Percentiles rank a stretch among this genome's conserved stretches.
These are phyloP conservation scores for Harrya chromipes DNA, from an alignment of 768 basidiomycete genomes.

Conservation along the genomic window DNA sequence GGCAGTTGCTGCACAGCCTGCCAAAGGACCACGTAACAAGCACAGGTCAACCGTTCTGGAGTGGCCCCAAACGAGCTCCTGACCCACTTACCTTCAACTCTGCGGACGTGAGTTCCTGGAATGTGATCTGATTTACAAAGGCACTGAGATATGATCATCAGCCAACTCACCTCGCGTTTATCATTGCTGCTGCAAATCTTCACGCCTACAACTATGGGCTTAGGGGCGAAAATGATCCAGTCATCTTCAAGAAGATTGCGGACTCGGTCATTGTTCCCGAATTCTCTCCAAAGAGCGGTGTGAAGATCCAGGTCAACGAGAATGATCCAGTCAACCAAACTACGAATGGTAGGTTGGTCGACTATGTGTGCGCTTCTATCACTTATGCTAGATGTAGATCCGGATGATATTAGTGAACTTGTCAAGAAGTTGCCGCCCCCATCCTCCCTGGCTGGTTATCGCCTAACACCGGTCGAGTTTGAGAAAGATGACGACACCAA, in stretches of 20 bases:
- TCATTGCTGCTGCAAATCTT: slow-evolving; percentile 91
- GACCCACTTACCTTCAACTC: slow-evolving; percentile 86
- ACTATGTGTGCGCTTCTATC: background rate
- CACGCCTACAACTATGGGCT: slow-evolving; percentile 98
- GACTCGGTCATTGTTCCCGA: slow-evolving; percentile 84
- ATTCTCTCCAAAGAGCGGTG: slow-evolving; percentile 89
- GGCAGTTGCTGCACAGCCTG: slow-evolving; percentile 88
- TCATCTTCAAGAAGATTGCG: slow-evolving; percentile 78
- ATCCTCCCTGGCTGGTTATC: slow-evolving; percentile 92
- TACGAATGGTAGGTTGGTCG: slow-evolving; percentile 20
- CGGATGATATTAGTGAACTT: slow-evolving; percentile 53
- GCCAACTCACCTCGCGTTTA: slow-evolving; percentile 83
- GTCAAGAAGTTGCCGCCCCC: slow-evolving; percentile 78
- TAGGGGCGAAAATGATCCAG: slow-evolving; percentile 79
- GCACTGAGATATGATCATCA: slow-evolving; percentile 32
- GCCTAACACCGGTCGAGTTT: slow-evolving; percentile 92
- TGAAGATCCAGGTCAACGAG: slow-evolving; percentile 92
- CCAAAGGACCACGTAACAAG: slow-evolving; percentile 92
- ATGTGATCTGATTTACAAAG: background rate
- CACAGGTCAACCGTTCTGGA: slow-evolving; percentile 97
- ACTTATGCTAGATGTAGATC: slow-evolving; percentile 32
- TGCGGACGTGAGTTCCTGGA: slow-evolving; percentile 62
- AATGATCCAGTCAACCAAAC: slow-evolving; percentile 77
- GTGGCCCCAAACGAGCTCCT: slow-evolving; percentile 95
- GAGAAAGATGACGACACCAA: slow-evolving; percentile 99